Base-by-base conservation (phyloP, 2,329 filamentous ascomycete genomes). In the Cladosporium phlei region DNA sequence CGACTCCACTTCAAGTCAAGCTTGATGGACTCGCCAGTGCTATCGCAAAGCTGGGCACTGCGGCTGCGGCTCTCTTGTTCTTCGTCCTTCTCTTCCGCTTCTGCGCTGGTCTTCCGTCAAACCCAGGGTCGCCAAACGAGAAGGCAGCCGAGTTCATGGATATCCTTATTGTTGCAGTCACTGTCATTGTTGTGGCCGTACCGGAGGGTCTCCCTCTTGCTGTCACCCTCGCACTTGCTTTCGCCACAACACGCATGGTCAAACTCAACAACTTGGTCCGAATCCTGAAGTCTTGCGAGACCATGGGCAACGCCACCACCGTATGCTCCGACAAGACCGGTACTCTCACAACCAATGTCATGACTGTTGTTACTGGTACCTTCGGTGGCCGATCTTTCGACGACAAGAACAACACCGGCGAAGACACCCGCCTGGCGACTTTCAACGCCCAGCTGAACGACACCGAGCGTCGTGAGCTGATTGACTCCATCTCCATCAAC, bases 41-140 rank as follows among this genome's bases (percentile, higher is more conserved):
- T 57, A 88, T 91, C 56, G 83, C 83, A 12, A 86, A 86, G 59
- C 73, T 86, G 33, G 83, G 83, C 66, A 87, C 87, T 63, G 81
- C 79, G 49, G 86, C 88, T 35, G 88, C 85, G 55, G 71, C 93
- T 10, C 66, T 90, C 10, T 74, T 95, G 37, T 95, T 96, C 68
- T 75, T 91, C 38, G 85, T 94, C 35, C 75, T 95, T 11, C 80
- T 95, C 60, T 90, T 95, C 69, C 79, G 88, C 58, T 96, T 95
- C 62, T 71, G 91, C 6, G 87, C 82, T 38, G 70, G 79, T 10
- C 76, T 95, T 3, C 75, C 76, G 2, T 59, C 67, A n/a, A 73
- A 78, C 49, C 53, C 60, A 2, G 69, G 69, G 1, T 75, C 75
- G 0, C 74, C 87, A 2, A 81, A 86, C 2, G 65, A 81, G 46